These are phyloP conservation scores for Leonotis leonurus DNA, from an alignment of 257 asterid genomes.

Conservation along the genomic window DNA sequence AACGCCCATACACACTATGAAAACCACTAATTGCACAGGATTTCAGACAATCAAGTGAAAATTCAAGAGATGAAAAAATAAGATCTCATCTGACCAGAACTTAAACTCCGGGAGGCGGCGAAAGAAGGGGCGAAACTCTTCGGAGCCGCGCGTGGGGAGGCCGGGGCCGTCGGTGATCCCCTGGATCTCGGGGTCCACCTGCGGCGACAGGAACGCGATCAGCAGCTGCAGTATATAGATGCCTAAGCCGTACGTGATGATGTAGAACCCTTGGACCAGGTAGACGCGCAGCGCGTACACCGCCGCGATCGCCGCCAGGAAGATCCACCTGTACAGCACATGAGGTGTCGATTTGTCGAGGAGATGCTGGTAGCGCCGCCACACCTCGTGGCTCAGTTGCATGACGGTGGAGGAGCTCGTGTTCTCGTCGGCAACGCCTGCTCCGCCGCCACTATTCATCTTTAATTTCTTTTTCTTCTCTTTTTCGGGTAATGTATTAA, in stretches of 20 bases:
- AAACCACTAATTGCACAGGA: background rate
- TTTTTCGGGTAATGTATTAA: background rate
- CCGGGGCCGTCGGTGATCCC: slow-evolving; percentile 49
- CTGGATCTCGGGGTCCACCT: slow-evolving; percentile 96
- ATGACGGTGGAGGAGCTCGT: slow-evolving; percentile 40
- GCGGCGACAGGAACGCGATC: slow-evolving; percentile 91
- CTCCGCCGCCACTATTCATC: slow-evolving; percentile 73
- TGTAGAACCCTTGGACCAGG: slow-evolving; percentile 75
- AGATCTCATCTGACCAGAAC: slow-evolving; percentile 58
- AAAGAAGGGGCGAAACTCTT: slow-evolving; percentile 98
- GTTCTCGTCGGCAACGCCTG: slow-evolving; percentile 29
- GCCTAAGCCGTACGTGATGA: slow-evolving; percentile 86
- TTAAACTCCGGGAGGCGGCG: slow-evolving; percentile 98
- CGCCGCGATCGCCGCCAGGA: slow-evolving; percentile 43
- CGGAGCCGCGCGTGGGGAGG: slow-evolving; percentile 89
- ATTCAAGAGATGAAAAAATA: background rate
- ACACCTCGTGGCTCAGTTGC: slow-evolving; percentile 40
- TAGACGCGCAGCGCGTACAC: slow-evolving; percentile 71
- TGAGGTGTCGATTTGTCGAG: slow-evolving; percentile 86
- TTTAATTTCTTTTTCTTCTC: background rate
- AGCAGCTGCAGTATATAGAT: slow-evolving; percentile 85
- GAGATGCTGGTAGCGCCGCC: slow-evolving; percentile 75
- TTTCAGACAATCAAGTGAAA: background rate
- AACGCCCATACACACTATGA: background rate
- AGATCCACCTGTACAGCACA: slow-evolving; percentile 80